Evolutionary conservation across 352 stramenopile species (phyloP).

Genomic region (Globisporangium emineosum): DNA sequence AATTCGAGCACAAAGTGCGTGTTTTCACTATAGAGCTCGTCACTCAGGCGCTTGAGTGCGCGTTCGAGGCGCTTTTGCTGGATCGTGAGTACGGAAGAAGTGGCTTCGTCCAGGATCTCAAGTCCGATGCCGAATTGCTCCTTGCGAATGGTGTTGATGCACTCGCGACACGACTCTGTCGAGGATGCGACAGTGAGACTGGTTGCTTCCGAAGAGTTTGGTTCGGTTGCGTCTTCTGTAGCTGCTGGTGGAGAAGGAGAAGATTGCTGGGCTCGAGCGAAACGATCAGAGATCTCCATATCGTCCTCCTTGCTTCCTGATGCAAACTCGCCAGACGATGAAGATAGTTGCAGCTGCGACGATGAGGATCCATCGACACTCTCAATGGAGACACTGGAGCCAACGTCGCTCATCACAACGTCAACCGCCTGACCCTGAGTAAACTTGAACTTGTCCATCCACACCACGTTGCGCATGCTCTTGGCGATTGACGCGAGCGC

Average conservation of each 20-base stretch:
- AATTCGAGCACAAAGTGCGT: constrained; percentile 89
- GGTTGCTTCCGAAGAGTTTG: background rate
- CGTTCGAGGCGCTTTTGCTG: constrained; percentile 80
- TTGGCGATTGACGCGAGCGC: constrained; percentile 23
- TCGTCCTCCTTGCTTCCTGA: background rate
- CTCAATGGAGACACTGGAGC: background rate
- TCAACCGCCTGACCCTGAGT: background rate
- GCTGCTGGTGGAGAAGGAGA: background rate
- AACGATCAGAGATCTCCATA: constrained; percentile 13
- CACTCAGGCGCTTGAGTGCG: constrained; percentile 81
- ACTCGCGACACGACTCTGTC: constrained; percentile 34
- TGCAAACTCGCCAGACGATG: background rate
- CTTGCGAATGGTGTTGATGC: constrained; percentile 62
- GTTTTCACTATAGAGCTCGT: constrained; percentile 84
- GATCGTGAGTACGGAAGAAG: constrained; percentile 51
- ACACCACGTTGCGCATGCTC: constrained; percentile 5
- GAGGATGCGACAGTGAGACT: background rate
- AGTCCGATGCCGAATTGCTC: constrained; percentile 81
- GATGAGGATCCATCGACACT: background rate
- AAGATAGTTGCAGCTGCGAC: background rate
- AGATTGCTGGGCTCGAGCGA: constrained; percentile 5
- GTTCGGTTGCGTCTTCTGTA: background rate
- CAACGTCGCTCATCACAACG: background rate
- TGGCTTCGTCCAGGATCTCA: constrained; percentile 54
- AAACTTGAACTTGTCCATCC: background rate